Evolutionary conservation across 345 rosid genomes (phyloP).

Genomic region (Boechera stricta): DNA sequence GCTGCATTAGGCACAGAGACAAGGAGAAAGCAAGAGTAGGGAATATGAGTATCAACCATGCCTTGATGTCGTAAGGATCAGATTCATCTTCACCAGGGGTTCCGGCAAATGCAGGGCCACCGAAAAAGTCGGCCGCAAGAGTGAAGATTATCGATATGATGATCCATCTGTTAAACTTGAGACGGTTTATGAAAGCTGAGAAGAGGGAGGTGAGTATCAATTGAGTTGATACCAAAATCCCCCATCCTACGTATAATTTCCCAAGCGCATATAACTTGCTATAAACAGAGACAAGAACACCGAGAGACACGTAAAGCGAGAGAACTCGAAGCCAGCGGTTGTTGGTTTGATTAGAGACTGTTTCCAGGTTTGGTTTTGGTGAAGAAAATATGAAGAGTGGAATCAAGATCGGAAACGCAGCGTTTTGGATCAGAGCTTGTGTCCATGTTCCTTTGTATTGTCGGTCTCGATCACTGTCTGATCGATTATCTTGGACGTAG

Average conservation of each 20-base stretch:
- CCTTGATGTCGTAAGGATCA: constrained; percentile 29
- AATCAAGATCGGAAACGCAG: constrained; percentile 40
- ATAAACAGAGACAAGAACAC: constrained; percentile 47
- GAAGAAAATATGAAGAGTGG: constrained; percentile 40
- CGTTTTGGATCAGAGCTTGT: constrained; percentile 44
- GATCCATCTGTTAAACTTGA: constrained; percentile 55
- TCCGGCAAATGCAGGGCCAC: constrained; percentile 38
- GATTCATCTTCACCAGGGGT: constrained; percentile 41
- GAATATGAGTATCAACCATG: constrained; percentile 42
- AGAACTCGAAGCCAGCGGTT: constrained; percentile 26
- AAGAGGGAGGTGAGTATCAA: constrained; percentile 52
- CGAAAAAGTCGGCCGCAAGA: constrained; percentile 28
- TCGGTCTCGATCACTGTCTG: constrained; percentile 26
- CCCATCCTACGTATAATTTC: constrained; percentile 48
- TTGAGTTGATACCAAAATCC: constrained; percentile 54
- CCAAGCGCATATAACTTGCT: constrained; percentile 46
- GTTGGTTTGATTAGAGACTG: neutral
- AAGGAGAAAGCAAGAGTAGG: constrained; percentile 45
- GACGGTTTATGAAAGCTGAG: constrained; percentile 54
- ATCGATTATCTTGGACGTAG: constrained; percentile 39
- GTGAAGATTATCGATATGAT: constrained; percentile 48
- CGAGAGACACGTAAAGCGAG: constrained; percentile 45
- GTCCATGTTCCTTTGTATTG: constrained; percentile 49
- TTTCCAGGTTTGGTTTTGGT: constrained; percentile 21
- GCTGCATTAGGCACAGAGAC: constrained; percentile 40